These are phyloP conservation scores for Kingdonia uniflora DNA, from an alignment of 164 flowering plant genomes.

Conservation along the genomic window DNA sequence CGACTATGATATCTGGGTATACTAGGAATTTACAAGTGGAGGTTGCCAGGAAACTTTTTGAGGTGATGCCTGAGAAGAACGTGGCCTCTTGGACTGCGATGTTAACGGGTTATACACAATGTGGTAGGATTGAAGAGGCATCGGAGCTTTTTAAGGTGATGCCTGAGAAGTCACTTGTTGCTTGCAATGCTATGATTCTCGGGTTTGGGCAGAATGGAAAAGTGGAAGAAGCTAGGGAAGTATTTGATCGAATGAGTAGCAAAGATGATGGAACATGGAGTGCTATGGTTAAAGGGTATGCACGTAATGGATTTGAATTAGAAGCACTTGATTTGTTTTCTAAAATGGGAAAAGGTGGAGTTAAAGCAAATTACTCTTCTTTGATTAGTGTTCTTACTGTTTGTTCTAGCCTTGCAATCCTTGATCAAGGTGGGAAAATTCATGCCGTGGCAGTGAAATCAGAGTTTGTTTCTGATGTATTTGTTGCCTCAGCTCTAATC, in stretches of 20 bases:
- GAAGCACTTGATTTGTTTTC: conserved; percentile 11
- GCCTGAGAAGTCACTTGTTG: conserved; percentile 46
- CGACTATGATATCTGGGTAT: conserved; percentile 68
- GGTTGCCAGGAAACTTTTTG: conserved; percentile 72
- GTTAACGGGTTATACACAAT: conserved; percentile 55
- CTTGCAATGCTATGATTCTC: conserved; percentile 62
- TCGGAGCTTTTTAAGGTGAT: conserved; percentile 46
- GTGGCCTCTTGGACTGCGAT: conserved; percentile 77
- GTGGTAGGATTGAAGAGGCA: conserved; percentile 65
- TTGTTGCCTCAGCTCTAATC: conserved; percentile 50
- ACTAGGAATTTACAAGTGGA: conserved; percentile 46
- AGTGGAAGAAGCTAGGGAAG: conserved; percentile 35
- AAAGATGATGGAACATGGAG: conserved; percentile 19
- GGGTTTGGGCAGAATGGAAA: conserved; percentile 50
- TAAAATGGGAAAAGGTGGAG: conserved; percentile 4
- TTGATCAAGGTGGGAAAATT: conserved; percentile 62
- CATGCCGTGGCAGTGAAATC: conserved; percentile 46
- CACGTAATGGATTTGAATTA: conserved; percentile 8
- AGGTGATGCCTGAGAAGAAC: conserved; percentile 79
- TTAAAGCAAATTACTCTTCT: conserved; percentile 9
- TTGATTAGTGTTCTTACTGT: conserved; percentile 38
- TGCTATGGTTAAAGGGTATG: conserved; percentile 10
- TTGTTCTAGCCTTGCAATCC: conserved; percentile 57
- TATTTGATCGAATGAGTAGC: conserved; percentile 30
- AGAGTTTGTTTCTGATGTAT: conserved; percentile 42